Conservation (phyloP, 352 stramenopile genomes). For the Phytophthora lateralis region DNA sequence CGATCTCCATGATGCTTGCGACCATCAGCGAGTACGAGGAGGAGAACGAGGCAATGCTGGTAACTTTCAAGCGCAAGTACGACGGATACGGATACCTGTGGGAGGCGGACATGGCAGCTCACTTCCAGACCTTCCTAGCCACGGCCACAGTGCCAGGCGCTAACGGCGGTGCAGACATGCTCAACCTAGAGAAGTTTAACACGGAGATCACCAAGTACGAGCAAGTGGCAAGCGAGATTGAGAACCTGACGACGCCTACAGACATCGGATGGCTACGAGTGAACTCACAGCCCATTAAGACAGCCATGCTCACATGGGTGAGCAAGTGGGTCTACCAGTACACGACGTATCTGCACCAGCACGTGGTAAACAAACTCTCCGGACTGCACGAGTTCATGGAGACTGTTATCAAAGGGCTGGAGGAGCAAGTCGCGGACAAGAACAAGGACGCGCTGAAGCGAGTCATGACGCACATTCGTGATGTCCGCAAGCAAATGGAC, state of each 20-base stretch:
- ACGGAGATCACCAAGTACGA: conserved; percentile 96
- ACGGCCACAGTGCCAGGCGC: conserved; percentile 63
- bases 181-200: conserved; percentile 96
- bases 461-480: conserved; percentile 96
- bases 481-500: conserved; percentile 94
- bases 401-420: conserved; percentile 89
- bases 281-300: conserved; percentile 97
- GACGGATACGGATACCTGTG: conserved; percentile 97
- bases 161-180: conserved; percentile 83
- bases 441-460: conserved; percentile 96
- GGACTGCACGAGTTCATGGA: conserved; percentile 95
- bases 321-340: conserved; percentile 97
- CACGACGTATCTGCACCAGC: conserved; percentile 93
- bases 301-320: conserved; percentile 95
- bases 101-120: conserved; percentile 92
- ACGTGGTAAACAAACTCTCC: conserved; percentile 90
- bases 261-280: conserved; percentile 98
- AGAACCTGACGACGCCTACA: conserved; percentile 86
- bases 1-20: conserved; percentile 94
- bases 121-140: conserved; percentile 94
- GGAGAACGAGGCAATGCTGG: conserved; percentile 93
- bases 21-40: conserved; percentile 93
- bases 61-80: conserved; percentile 94
- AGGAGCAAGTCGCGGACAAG: conserved; percentile 90
- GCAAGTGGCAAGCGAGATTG: conserved; percentile 92